A percentile compares a stretch with the other conserved stretches of the same genome.
phyloP scores from a whole-genome alignment of 495 filamentous ascomycete genomes.

The Penicillium parvum region DNA sequence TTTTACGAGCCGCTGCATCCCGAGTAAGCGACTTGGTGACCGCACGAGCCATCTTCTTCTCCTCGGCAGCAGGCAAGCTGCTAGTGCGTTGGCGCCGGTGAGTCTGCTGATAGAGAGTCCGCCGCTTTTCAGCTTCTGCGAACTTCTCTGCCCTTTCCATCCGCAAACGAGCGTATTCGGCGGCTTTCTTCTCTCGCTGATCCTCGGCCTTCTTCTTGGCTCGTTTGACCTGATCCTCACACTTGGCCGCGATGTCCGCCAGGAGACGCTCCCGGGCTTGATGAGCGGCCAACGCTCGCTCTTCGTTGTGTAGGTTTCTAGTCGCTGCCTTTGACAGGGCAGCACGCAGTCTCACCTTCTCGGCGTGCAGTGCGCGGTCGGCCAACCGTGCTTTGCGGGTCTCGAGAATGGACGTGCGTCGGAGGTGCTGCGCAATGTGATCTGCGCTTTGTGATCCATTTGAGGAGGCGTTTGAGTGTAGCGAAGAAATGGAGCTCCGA shows the following conservation, averaged over 20 bases:
- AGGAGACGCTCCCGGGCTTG: conserved; percentile 86
- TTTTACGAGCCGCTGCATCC: conserved; percentile 63
- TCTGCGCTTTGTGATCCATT: conserved; percentile 70
- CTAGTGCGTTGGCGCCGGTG: conserved; percentile 61
- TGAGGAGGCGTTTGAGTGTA: conserved; percentile 61
- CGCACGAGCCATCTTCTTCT: conserved; percentile 45
- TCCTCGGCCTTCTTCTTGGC: conserved; percentile 92
- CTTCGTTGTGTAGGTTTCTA: conserved; percentile 62
- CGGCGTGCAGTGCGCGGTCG: conserved; percentile 89
- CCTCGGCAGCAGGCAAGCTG: conserved; percentile 54
- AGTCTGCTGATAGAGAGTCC: conserved; percentile 49
- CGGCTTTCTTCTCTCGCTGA: conserved; percentile 84
- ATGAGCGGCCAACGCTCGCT: conserved; percentile 83
- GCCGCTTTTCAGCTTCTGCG: conserved; percentile 79
- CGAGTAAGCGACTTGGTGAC: conserved; percentile 48
- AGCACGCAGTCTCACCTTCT: conserved; percentile 90
- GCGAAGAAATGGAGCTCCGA: conserved; percentile 83
- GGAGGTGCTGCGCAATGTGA: conserved; percentile 83
- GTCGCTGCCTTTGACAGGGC: conserved; percentile 78
- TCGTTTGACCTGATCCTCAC: conserved; percentile 89
- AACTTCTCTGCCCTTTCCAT: conserved; percentile 84
- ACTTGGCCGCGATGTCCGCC: conserved; percentile 88
- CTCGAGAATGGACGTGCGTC: conserved; percentile 87
- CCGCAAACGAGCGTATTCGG: conserved; percentile 69
- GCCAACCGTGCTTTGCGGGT: conserved; percentile 88